Evolutionary conservation across 192 early-diverging fungal genomes (phyloP), one percentile per base, ranked within the genome.

Genomic region (Rhizoclosmatium globosum): DNA sequence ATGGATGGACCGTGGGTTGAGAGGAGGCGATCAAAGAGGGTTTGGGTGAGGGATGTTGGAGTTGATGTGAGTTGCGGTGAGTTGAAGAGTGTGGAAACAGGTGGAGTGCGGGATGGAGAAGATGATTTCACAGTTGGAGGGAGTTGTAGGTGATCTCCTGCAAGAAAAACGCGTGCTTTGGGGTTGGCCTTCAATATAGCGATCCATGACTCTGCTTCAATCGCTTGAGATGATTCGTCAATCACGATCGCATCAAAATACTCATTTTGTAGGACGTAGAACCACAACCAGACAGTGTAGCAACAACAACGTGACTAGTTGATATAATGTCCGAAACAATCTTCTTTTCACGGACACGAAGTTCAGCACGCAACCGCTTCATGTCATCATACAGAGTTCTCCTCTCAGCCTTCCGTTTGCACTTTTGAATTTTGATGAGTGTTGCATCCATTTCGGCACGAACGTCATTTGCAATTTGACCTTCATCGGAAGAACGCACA

Each of bases 111-210:
- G 64, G 78, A 70, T 58, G 78, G 77, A 21, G 74, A 71, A n/a
- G 59, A 66, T 39, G 89, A 90, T 71, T 94, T 92, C 68, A 96
- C 86, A 0, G 95, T 98, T 4, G 96, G 96, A 3, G 95, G 94
- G 61, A 97, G 79, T 79, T 97, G 95, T 64, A 93, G 84, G 83
- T 95, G 94, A 80, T 97, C 96, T 9, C 96, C 96, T 3, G 96
- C 96, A 19, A 98, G 80, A 23, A 98, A 87, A 3, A 93, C 86
- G 61, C 59, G 72, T 11, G 59, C 19, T 42, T 59, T 74, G 11
- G 87, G 88, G 31, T 91, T 88, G 3, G 89, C 93, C 75, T 91
- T 93, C 44, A 90, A 71, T 13, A 95, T 87, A 1, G 96, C 94
- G 65, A 96, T 93, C 95, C 95, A 98, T 77, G 93, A 94, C 84